Percentiles rank a stretch among this genome's conserved stretches.
These are phyloP conservation scores for Pueraria montana DNA, from an alignment of 306 rosid species.

Conservation along the genomic window DNA sequence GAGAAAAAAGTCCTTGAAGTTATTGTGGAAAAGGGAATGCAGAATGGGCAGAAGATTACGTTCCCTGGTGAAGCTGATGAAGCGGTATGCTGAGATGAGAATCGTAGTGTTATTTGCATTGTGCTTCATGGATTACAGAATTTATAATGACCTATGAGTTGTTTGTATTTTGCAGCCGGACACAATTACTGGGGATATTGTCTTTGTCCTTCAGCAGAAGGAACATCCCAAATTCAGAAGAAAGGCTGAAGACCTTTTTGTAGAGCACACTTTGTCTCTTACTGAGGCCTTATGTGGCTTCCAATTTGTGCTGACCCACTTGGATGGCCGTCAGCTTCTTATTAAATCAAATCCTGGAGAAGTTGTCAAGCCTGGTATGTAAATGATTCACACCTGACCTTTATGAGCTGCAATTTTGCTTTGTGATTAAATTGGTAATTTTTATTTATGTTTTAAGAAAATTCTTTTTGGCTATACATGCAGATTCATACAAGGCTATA, in stretches of 20 bases:
- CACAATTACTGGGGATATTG: conserved; percentile 94
- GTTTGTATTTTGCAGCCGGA: conserved; percentile 77
- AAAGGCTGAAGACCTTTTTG: conserved; percentile 85
- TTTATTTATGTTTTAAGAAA: background rate
- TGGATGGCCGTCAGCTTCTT: conserved; percentile 92
- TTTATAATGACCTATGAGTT: conserved; percentile 14
- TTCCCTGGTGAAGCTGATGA: conserved; percentile 99
- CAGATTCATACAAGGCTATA: conserved; percentile 88
- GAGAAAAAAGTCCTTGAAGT: conserved; percentile 97
- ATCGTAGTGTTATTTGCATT: background rate
- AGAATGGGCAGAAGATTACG: conserved; percentile 83
- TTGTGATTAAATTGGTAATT: background rate
- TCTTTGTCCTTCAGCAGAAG: conserved; percentile 89
- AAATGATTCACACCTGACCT: background rate
- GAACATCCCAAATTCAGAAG: conserved; percentile 92
- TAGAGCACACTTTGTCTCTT: conserved; percentile 82
- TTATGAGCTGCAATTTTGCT: background rate
- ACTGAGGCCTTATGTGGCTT: conserved; percentile 95
- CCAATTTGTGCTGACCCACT: conserved; percentile 81
- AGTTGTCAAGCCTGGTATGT: conserved; percentile 91
- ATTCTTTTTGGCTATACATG: background rate
- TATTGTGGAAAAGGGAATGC: conserved; percentile 95
- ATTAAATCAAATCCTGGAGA: conserved; percentile 92
- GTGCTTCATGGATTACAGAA: background rate
- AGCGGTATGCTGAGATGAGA: conserved; percentile 60